Evolutionary conservation across 179 eudicot species (phyloP), one percentile per base, ranked within the genome.

Genomic region (Spergularia azorica): DNA sequence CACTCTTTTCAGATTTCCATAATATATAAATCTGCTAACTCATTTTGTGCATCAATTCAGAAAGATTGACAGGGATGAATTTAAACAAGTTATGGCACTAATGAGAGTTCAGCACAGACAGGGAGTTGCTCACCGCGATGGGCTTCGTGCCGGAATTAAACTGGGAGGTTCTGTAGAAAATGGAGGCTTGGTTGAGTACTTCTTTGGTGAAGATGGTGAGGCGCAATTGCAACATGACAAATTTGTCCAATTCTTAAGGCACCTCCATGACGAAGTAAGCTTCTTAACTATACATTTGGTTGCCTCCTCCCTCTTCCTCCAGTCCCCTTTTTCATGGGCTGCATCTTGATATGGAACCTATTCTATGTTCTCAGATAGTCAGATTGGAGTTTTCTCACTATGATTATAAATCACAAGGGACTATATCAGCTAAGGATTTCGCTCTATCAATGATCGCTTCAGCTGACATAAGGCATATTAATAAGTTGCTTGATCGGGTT

Each of bases 391-490:
- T 95, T 82, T 85, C 88, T 63, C 98, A 95, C 80, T 95, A 95
- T 70, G 98, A 92, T 82, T 89, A 79, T 81, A 91, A 84, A 76
- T 79, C 80, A 67, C 85, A 80, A 79, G 93, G 95, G 65, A 84
- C 86, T 18, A 95, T 95, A 81, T 89, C 92, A n/a, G 92, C 98
- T 36, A 91, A 86, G 83, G 98, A 95, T 83, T 95, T 95, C 76
- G 93, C 96, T 59, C 81, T 96, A 51, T 96, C 98, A 15, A 89
- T 96, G 93, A 93, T 96, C 74, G 98, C 97, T 57, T 96, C 99
- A 67, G 97, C 99, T 51, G 98, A 96, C 72, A 81, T 92, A 77
- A 78, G 74, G 41, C 90, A 89, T 58, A 79, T 96, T 57, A 84
- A 86, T 88, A 94, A 86, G 84, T 87, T 96, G 76, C 92, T 96